Evolutionary conservation across 2,329 filamentous ascomycete species (phyloP).

Genomic region (Fusarium pininemorale): DNA sequence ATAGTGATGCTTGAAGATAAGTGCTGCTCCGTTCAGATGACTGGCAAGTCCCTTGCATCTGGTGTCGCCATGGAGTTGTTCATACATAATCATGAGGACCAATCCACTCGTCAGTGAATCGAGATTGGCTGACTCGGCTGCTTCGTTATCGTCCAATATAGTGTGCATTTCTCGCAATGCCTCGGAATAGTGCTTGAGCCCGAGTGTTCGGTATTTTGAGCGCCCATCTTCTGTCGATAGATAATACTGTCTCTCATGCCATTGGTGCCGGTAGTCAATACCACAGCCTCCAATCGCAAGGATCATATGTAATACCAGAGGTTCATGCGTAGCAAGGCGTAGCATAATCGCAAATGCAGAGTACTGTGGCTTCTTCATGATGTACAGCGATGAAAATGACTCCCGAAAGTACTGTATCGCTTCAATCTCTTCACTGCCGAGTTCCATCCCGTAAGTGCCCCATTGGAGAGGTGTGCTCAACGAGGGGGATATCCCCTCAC

Average conservation of each 20-base stretch:
- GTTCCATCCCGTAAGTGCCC: neutral
- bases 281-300: neutral
- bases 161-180: neutral
- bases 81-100: neutral
- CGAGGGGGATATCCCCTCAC: neutral
- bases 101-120: neutral
- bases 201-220: neutral
- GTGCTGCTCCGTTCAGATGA: neutral
- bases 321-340: neutral
- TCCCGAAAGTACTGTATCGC: neutral
- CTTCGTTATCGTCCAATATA: neutral
- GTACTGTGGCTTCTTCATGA: neutral
- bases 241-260: neutral
- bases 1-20: neutral
- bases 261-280: neutral
- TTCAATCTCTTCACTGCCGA: neutral
- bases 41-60: neutral
- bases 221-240: no score
- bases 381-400: neutral
- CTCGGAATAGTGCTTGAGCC: neutral
- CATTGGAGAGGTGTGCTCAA: neutral
- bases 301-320: neutral
- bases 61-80: neutral
- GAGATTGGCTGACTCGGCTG: neutral
- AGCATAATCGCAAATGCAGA: neutral